phyloP scores from a whole-genome alignment of 768 basidiomycete genomes.

The Tylopilus cervinicoccineus region DNA sequence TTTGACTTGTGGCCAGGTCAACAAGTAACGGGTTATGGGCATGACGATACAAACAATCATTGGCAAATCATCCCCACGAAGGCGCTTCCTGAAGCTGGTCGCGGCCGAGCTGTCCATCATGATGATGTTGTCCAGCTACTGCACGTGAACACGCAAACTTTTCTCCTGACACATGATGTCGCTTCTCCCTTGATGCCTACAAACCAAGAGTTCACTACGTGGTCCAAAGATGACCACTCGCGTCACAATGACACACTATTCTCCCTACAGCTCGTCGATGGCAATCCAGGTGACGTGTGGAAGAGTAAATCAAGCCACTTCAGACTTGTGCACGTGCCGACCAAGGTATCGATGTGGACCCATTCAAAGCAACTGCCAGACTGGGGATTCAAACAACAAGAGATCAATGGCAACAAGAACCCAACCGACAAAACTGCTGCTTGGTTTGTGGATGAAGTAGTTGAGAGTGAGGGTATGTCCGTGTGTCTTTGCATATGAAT shows the following conservation, averaged over 20 bases:
- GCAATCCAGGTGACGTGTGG: conserved; percentile 76
- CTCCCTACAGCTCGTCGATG: conserved; percentile 68
- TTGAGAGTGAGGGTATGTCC: conserved; percentile 64
- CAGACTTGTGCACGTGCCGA: conserved; percentile 82
- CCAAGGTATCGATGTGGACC: conserved; percentile 93
- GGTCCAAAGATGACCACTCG: conserved; percentile 70
- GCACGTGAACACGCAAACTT: conserved; percentile 78
- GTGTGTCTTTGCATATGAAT: not conserved
- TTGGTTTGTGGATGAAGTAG: conserved; percentile 87
- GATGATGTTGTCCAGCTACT: conserved; percentile 85
- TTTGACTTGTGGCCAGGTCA: conserved; percentile 52
- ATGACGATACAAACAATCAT: conserved; percentile 91
- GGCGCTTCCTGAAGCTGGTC: conserved; percentile 89
- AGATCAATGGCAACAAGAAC: conserved; percentile 97
- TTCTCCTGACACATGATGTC: conserved; percentile 93
- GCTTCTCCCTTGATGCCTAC: conserved; percentile 96
- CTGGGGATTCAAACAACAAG: conserved; percentile 97
- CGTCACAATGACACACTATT: conserved; percentile 90
- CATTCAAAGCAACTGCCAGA: conserved; percentile 82
- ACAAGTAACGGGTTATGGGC: conserved; percentile 93
- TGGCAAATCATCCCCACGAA: conserved; percentile 97
- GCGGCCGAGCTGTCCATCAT: conserved; percentile 88
- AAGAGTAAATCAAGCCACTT: conserved; percentile 95
- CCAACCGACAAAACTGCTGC: conserved; percentile 73
- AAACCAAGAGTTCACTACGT: conserved; percentile 98